Conservation (phyloP, 768 basidiomycete species). For the Trametes cubensis region DNA sequence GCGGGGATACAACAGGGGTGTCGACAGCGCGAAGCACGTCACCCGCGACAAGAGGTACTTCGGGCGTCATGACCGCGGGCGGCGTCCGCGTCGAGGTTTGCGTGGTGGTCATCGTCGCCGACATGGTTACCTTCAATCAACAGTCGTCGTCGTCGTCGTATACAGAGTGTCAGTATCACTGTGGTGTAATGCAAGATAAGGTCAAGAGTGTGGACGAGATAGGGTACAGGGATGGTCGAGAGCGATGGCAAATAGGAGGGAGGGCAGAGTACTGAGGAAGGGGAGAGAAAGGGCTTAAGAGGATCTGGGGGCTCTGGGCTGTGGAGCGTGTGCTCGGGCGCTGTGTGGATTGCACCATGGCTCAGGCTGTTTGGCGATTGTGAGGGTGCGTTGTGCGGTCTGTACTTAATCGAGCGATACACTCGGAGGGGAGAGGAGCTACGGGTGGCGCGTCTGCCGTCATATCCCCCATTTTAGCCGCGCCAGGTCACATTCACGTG, state of each 20-base stretch:
- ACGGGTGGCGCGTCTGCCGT: slow-evolving; percentile 13
- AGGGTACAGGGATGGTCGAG: neutral
- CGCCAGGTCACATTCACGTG: slow-evolving; percentile 18
- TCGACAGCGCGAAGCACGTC: slow-evolving; percentile 67
- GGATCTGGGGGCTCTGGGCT: slow-evolving; percentile 1
- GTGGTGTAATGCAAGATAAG: neutral
- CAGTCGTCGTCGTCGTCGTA: neutral
- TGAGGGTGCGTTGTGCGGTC: neutral
- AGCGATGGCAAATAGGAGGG: neutral
- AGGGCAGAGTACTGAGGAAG: neutral
- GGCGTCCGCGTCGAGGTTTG: slow-evolving; percentile 1
- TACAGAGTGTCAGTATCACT: too few species aligned
- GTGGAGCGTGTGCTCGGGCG: slow-evolving; percentile 3
- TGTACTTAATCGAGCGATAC: too few species aligned
- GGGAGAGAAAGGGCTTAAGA: neutral
- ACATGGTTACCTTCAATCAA: neutral
- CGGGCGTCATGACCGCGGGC: slow-evolving; percentile 17
- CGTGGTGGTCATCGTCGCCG: slow-evolving; percentile 1
- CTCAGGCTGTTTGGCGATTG: neutral
- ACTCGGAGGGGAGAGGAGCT: slow-evolving; percentile 10
- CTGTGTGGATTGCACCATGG: neutral
- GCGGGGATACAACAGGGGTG: slow-evolving; percentile 55
- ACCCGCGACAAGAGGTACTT: slow-evolving; percentile 59
- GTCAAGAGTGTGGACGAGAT: neutral
- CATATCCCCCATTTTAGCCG: slow-evolving; percentile 17